Evolutionary conservation across 2,329 filamentous ascomycete species (phyloP).

Genomic region (Arthrobotrys musiformis): DNA sequence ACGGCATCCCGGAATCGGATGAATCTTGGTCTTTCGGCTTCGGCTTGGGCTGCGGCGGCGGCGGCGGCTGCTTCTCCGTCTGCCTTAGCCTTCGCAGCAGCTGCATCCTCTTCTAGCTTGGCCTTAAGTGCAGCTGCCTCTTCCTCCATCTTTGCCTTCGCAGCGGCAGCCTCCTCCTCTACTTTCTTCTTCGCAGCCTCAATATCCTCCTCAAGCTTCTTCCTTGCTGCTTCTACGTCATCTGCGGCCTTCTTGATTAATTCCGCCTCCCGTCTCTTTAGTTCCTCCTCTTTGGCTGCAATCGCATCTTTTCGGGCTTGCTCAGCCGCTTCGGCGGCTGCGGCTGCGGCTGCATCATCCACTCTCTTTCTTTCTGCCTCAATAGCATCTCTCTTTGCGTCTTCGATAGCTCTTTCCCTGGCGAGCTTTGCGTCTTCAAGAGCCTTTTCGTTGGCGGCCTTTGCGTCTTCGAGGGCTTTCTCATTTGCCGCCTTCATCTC

Average conservation of each 20-base stretch:
- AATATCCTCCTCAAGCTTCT: constrained; percentile 61
- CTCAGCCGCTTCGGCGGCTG: constrained; percentile 8
- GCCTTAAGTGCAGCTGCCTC: constrained; percentile 25
- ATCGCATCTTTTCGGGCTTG: constrained; percentile 35
- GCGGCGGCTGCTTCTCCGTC: constrained; percentile 53
- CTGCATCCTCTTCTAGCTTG: constrained; percentile 44
- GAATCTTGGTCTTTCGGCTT: constrained; percentile 72
- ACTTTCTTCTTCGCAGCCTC: constrained; percentile 64
- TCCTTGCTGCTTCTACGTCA: constrained; percentile 65
- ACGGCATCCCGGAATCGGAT: constrained; percentile 93
- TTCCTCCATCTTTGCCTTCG: constrained; percentile 66
- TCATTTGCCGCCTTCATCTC: constrained; percentile 59
- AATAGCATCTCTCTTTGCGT: constrained; percentile 24
- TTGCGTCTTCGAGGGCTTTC: constrained; percentile 21
- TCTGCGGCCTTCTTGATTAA: constrained; percentile 61
- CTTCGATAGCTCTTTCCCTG: constrained; percentile 15
- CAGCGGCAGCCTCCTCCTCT: constrained; percentile 65
- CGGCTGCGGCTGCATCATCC: constrained; percentile 6
- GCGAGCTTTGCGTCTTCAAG: background rate
- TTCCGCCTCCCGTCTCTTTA: constrained; percentile 56
- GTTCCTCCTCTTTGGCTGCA: constrained; percentile 41
- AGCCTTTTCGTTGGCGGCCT: constrained; percentile 10
- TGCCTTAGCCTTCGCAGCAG: constrained; percentile 37
- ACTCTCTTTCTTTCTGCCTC: constrained; percentile 45
- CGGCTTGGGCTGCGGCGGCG: constrained; percentile 63